Evolutionary conservation across 2,329 filamentous ascomycete species (phyloP).

Genomic region (Cladosporium sp.): DNA sequence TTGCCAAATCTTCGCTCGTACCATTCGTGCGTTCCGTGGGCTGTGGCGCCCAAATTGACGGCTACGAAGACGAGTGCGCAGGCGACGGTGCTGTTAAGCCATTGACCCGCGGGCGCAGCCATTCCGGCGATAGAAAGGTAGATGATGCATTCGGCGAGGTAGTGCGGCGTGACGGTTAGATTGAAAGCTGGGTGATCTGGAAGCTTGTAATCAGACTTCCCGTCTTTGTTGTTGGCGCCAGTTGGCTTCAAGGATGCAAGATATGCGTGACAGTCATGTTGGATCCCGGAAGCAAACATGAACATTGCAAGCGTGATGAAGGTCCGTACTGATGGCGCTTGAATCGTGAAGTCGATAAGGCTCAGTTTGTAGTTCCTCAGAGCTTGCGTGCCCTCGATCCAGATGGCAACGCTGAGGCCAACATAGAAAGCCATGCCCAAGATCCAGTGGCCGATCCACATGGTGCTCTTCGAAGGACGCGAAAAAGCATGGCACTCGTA

Average conservation of each 20-base stretch:
- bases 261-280: conserved; percentile 58
- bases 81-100: conserved; percentile 69
- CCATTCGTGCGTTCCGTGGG: conserved; percentile 73
- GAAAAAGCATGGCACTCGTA: conserved; percentile 67
- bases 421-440: conserved; percentile 76
- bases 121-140: conserved; percentile 74
- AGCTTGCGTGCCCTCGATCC: conserved; percentile 74
- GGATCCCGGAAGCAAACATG: conserved; percentile 64
- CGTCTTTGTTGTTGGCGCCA: neutral
- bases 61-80: conserved; percentile 68
- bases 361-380: conserved; percentile 33
- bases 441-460: conserved; percentile 82
- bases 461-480: conserved; percentile 66
- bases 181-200: conserved; percentile 70
- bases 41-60: conserved; percentile 78
- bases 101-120: conserved; percentile 62
- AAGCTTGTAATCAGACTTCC: conserved; percentile 68
- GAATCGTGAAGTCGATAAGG: conserved; percentile 34
- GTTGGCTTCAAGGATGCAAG: conserved; percentile 35
- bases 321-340: conserved; percentile 47
- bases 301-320: conserved; percentile 60
- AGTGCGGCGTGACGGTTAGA: conserved; percentile 78
- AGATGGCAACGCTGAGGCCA: conserved; percentile 68
- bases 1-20: conserved; percentile 71
- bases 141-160: conserved; percentile 79